Percentiles rank a stretch among this genome's conserved stretches.
Evolutionary conservation across 2,329 filamentous ascomycete species (phyloP).

Genomic region (Colletotrichum gigasporum): DNA sequence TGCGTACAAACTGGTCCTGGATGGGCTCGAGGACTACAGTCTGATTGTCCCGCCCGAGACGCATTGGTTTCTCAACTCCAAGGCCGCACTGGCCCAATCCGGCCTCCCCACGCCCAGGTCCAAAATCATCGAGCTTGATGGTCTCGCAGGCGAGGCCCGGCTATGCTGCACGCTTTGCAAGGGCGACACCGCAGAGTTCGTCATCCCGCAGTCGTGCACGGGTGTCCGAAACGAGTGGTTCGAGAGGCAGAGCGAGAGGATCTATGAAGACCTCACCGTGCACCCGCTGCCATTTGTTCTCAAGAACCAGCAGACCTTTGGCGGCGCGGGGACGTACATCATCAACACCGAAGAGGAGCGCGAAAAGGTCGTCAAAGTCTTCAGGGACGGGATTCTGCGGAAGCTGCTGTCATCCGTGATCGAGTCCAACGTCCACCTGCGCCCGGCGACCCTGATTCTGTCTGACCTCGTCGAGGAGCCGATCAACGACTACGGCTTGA

Average conservation of each 20-base stretch:
- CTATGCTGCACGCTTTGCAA: constrained; percentile 39
- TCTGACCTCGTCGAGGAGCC: constrained; percentile 43
- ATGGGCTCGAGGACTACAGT: constrained; percentile 40
- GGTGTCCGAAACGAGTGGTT: constrained; percentile 42
- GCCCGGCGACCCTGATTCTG: constrained; percentile 42
- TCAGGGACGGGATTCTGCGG: constrained; percentile 39
- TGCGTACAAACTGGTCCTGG: constrained; percentile 40
- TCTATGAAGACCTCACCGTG: constrained; percentile 37
- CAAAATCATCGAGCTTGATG: constrained; percentile 38
- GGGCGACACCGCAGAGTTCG: constrained; percentile 22
- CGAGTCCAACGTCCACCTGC: constrained; percentile 40
- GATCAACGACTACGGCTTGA: constrained; percentile 44
- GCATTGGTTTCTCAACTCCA: constrained; percentile 48
- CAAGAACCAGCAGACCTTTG: constrained; percentile 49
- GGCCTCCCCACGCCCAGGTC: constrained; percentile 44
- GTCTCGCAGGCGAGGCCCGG: constrained; percentile 27
- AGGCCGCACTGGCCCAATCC: constrained; percentile 44
- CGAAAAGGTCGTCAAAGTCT: constrained; percentile 33
- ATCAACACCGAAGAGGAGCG: constrained; percentile 39
- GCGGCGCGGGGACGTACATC: constrained; percentile 47
- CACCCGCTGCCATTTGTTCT: constrained; percentile 45
- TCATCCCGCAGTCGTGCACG: constrained; percentile 39
- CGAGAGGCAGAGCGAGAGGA: constrained; percentile 35
- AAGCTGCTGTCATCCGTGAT: constrained; percentile 43
- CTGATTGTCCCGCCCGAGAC: constrained; percentile 41